A percentile compares a stretch with the other conserved stretches of the same genome.
Conservation (phyloP, 768 basidiomycete species). For the Clitopilus passeckerianus region DNA sequence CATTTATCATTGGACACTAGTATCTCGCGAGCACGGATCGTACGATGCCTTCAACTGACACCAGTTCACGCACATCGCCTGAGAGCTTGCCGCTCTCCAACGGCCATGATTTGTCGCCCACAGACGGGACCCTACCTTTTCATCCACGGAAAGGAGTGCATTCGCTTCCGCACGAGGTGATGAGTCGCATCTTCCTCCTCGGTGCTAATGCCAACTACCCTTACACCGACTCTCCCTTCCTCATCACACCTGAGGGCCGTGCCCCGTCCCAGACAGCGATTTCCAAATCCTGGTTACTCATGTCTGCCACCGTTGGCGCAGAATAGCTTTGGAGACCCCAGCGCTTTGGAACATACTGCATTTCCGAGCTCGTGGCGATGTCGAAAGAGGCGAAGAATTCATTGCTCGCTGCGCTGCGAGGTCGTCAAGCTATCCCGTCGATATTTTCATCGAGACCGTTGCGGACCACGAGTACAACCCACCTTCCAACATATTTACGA, state of each 20-base stretch:
- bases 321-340: constrained; percentile 45
- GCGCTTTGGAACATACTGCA: constrained; percentile 53
- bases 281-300: constrained; percentile 57
- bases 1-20: neutral
- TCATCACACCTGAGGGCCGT: constrained; percentile 42
- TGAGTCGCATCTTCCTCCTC: constrained; percentile 52
- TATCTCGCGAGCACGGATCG: neutral
- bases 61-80: neutral
- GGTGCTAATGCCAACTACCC: constrained; percentile 41
- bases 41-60: neutral
- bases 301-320: constrained; percentile 53
- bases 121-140: neutral
- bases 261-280: constrained; percentile 32
- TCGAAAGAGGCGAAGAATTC: constrained; percentile 41
- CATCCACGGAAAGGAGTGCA: constrained; percentile 27
- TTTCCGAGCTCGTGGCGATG: constrained; percentile 45
- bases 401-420: constrained; percentile 25
- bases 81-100: neutral
- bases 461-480: constrained; percentile 40
- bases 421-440: constrained; percentile 20
- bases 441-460: constrained; percentile 57
- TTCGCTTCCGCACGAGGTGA: constrained; percentile 53
- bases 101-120: neutral
- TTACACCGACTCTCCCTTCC: constrained; percentile 40
- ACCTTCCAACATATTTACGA: constrained; percentile 47